Evolutionary conservation across 2,329 filamentous ascomycete species (phyloP).

Genomic region (Ophiocordyceps camponoti-saundersi): DNA sequence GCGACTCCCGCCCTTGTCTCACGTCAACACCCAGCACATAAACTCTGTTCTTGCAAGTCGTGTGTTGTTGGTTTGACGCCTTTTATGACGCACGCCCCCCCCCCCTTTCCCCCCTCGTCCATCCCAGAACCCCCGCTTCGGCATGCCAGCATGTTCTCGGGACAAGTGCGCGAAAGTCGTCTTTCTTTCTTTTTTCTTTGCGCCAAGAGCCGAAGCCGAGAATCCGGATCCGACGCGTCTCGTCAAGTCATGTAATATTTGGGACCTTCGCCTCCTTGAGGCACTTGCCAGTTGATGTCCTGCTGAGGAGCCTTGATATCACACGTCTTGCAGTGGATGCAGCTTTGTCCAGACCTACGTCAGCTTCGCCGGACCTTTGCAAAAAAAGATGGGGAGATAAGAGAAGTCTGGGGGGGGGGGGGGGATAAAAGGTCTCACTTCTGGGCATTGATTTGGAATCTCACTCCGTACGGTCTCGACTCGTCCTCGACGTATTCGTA

Average conservation of each 20-base stretch:
- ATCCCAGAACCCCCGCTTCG: background rate
- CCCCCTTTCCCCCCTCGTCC: background rate
- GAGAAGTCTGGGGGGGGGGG: background rate
- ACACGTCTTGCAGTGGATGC: slow-evolving; percentile 98
- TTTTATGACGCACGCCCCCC: background rate
- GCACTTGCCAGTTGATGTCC: slow-evolving; percentile 95
- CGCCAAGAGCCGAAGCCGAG: too few species aligned
- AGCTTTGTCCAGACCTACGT: slow-evolving; percentile 35
- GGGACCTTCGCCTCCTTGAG: slow-evolving; percentile 71
- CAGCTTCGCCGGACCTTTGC: slow-evolving; percentile 1
- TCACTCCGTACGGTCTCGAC: slow-evolving; percentile 68
- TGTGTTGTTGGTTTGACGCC: background rate
- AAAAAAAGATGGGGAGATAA: background rate
- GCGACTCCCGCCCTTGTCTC: background rate
- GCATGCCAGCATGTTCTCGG: background rate
- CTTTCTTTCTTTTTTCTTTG: too few species aligned
- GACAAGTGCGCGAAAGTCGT: background rate
- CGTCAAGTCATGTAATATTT: slow-evolving; percentile 55
- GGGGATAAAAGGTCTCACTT: slow-evolving; percentile 46
- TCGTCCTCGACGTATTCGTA: slow-evolving; percentile 96
- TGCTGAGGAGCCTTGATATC: slow-evolving; percentile 96
- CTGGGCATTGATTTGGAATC: slow-evolving; percentile 95
- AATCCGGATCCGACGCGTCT: background rate
- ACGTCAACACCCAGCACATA: background rate
- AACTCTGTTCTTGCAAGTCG: background rate